Base-by-base conservation (phyloP, 2,329 filamentous ascomycete species). In the Ceratocystiopsis minuta region DNA sequence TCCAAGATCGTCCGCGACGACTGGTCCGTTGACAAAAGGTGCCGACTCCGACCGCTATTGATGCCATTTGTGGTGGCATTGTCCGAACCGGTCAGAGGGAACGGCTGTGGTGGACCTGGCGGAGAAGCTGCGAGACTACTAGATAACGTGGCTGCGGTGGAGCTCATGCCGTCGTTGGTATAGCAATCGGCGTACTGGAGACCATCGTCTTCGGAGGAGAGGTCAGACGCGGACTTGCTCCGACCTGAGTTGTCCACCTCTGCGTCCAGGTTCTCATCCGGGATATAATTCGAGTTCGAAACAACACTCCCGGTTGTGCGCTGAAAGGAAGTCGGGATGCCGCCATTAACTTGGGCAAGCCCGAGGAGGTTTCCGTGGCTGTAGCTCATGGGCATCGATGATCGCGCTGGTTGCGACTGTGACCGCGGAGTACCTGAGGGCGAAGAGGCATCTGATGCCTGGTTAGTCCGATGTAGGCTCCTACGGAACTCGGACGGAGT, bases 321-420 rank as follows among this genome's bases (percentile, higher is more conserved):
- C 12, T 56, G 53, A 42, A 60, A 55, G 32, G 53, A 53, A 0
- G 58, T 47, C 2, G 60, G 50, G 13, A 59, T 61, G 38, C 59
- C 59, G 17, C 61, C 48, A 28, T 48, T 46, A 43, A 44, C 13
- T 40, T 48, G 48, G 5, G 39, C 34, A 6, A 45, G 17, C 5
- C 39, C 39, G 24, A 42, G 15, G 7, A 41, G 36, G n/a, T 28
- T 46, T 4, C 45, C 48, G 16, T 50, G 48, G 14, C 44, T 44
- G 45, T 51, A 61, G 31, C 50, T 57, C 47, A 38, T 56, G 51
- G 48, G 46, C 49, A 60, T 55, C 3, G 60, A 52, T 3, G 52
- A 53, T 31, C 71, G 62, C 3, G 74, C 73, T 18, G 75, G 75
- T 53, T 78, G 75, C n/a, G 75, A 78, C 53, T 79, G 75, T 20